These are phyloP conservation scores for Tetrahymena thermophila DNA, from an alignment of 73 alveolate genomes.

Conservation along the genomic window DNA sequence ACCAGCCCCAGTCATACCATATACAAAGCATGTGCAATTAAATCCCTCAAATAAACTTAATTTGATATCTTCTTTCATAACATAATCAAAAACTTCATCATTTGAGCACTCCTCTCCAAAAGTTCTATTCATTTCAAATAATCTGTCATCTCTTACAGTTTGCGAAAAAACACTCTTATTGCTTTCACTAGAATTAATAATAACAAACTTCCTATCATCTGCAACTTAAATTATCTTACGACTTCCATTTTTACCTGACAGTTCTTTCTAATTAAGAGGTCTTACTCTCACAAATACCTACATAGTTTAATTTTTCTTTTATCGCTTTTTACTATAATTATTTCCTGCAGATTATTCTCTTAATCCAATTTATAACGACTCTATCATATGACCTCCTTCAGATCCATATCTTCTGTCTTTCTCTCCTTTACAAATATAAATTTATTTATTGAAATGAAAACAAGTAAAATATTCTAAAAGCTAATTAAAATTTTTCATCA, in stretches of 20 bases:
- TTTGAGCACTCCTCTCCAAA: not conserved
- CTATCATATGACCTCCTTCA: not conserved
- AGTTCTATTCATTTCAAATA: not conserved
- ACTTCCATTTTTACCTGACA: not conserved
- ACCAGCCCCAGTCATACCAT: conserved; percentile 1
- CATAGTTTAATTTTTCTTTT: not conserved
- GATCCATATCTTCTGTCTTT: not conserved
- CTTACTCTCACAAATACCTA: not conserved
- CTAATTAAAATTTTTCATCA: not conserved
- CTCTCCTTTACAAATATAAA: not conserved
- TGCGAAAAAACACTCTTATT: not conserved
- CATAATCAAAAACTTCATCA: not conserved
- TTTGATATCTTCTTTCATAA: not conserved
- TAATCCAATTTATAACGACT: not conserved
- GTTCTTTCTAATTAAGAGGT: not conserved
- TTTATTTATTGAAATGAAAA: not conserved
- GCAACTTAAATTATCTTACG: not conserved
- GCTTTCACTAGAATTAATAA: not conserved
- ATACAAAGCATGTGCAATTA: not conserved
- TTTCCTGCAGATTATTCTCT: not conserved
- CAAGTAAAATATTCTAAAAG: not conserved
- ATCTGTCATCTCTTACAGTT: not conserved
- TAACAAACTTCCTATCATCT: not conserved
- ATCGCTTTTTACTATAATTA: not conserved
- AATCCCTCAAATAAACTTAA: not conserved